Evolutionary conservation across 768 basidiomycete species (phyloP), one percentile per base, ranked within the genome.

Genomic region (Leccinum subgranulosum): DNA sequence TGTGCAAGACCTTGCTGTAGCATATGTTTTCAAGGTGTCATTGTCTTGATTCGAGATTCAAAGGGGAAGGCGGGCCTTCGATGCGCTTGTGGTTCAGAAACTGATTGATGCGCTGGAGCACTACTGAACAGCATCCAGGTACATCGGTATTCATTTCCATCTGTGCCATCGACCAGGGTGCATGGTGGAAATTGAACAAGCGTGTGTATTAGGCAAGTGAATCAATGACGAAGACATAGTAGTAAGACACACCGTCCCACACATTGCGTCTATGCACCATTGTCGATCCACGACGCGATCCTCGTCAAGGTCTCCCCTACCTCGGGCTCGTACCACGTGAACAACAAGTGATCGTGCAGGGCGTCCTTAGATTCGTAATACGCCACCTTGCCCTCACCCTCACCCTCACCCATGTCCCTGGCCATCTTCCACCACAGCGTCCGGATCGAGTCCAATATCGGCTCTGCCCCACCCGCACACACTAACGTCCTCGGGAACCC

Each of bases 401-500:
- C 56, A 0, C 77, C 79, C 50, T 76, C 73, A 5, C 83, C 84
- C 57, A 86, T 59, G 60, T 86, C 84, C 53, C 69, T 70, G 28
- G 73, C 69, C 82, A 88, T 84, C 64, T 75, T 75, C 51, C 81
- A 73, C 33, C 72, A 72, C 56, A 85, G 67, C 1, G 76, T 76
- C 47, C 69, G 63, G 52, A 86, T 83, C 39, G 79, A 77, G 66
- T 87, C 85, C 39, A 79, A 66, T n/a, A 84, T 60, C 0, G 82
- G 64, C 64, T 89, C 87, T 0, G 79, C 81, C 3, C 81, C 84
- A 4, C 85, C 87, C 2, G 77, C 78, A 21, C 79, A 75, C 33
- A 88, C 78, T 66, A 84, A 83, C 0, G 86, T 86, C 51, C 79
- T 73, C 3, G 85, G 86, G 66, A 84, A 88, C 7, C 77, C 79